A percentile compares a stretch with the other conserved stretches of the same genome.
phyloP scores from a whole-genome alignment of 164 flowering plant species.

The Stephania cephalantha region DNA sequence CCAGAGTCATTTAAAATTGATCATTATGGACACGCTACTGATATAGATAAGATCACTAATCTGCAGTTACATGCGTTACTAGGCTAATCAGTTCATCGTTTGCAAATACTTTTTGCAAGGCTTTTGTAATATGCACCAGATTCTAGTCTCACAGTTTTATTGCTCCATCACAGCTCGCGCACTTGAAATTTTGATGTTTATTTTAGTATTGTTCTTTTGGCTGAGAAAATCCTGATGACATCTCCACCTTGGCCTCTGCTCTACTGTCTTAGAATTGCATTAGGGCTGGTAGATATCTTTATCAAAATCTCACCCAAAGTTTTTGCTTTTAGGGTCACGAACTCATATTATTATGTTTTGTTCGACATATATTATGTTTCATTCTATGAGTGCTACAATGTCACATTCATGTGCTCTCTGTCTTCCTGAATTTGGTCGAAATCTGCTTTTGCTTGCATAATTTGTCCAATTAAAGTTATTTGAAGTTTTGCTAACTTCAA shows the following conservation, averaged over 20 bases:
- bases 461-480: neutral
- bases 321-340: neutral
- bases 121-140: neutral
- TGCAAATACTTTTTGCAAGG: neutral
- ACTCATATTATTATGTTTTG: neutral
- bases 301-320: neutral
- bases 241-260: neutral
- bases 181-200: neutral
- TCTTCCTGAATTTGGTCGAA: neutral
- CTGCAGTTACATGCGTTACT: neutral
- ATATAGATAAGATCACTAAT: too few relatives aligned
- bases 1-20: neutral
- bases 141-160: neutral
- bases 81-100: neutral
- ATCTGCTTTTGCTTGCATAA: neutral
- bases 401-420: neutral
- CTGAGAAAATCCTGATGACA: neutral
- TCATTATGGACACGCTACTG: neutral
- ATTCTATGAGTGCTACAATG: neutral
- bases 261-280: neutral
- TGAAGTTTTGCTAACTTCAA: too few relatives aligned
- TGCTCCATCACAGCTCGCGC: neutral
- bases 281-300: neutral
- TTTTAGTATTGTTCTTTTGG: neutral
- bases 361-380: neutral